Evolutionary conservation across 1,284 basidiomycete species (phyloP), one percentile per base, ranked within the genome.

Genomic region (Rhodotorula sp.): DNA sequence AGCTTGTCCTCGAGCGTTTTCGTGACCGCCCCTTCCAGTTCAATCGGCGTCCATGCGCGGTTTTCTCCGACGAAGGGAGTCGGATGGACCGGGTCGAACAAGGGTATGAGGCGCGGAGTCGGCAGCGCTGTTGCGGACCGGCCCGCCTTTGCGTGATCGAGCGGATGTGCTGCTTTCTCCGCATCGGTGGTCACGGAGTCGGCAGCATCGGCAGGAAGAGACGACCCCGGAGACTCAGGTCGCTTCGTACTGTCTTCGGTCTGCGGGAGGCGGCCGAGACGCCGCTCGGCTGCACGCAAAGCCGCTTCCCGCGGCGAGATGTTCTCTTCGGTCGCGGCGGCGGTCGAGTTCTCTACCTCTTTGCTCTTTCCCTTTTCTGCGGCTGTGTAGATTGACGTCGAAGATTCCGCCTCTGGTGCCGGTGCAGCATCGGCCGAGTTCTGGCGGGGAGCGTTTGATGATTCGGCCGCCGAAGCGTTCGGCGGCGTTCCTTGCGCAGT

Each of bases 61-160:
- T 44, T 24, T 7, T 51, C 46, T 26, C 58, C 33, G 29, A 66
- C 29, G 29, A 51, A 0, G 59, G 60, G 42, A 17, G 58, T 24
- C 4, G 57, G 67, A 30, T 59, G 62, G n/a, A 54, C n/a, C 4
- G 58, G 66, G 45, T 66, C 66, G 68, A 73, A 73, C n/a, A 75
- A 67, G 2, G 72, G 71, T 30, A 74, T 70, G 29, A 75, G 63
- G 48, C 67, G 67, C n/a, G 67, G 67, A 1, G 51, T 2, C 60
- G 33, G 49, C 49, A 61, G 54, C n/a, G 62, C 26, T 37, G 46
- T 7, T 14, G 29, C 6, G 12, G 54, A 46, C 14, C 14, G 37
- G 4, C 42, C 14, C 42, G 62, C 20, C 37, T 8, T 42, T 8
- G 10, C 37, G 10, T 42, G 37, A 42, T 42, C 37, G 54, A 37